Percentiles rank a stretch among this genome's conserved stretches.
Conservation (phyloP, 768 basidiomycete species). For the Porphyrellus cyaneotinctus region DNA sequence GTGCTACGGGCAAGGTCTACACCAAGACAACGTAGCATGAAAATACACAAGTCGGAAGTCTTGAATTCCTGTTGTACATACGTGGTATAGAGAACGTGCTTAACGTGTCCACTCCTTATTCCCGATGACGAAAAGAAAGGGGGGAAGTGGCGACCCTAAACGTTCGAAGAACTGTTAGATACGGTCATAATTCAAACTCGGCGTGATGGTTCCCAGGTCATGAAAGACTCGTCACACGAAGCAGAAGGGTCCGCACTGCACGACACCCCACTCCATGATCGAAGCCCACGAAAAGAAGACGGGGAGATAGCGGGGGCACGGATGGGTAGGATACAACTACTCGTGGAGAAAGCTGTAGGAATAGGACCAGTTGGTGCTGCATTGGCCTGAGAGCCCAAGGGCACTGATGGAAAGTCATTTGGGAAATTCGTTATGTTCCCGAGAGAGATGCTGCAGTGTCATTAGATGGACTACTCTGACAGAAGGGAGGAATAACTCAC, state of each 20-base stretch:
- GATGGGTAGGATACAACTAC: constrained; percentile 14
- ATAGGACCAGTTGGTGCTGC: not conserved
- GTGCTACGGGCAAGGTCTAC: too few relatives aligned
- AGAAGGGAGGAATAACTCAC: constrained; percentile 33
- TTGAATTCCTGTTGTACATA: not conserved
- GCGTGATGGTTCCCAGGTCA: constrained; percentile 56
- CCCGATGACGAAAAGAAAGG: not conserved
- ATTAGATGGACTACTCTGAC: constrained; percentile 8
- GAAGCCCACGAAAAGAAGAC: constrained; percentile 13
- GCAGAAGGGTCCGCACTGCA: constrained; percentile 28
- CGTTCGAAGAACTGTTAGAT: not conserved
- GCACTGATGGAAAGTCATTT: constrained; percentile 19
- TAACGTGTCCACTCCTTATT: not conserved
- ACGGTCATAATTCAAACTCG: constrained; percentile 22
- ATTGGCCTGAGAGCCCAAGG: constrained; percentile 14
- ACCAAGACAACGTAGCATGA: too few relatives aligned
- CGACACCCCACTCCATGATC: constrained; percentile 18
- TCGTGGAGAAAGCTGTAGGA: constrained; percentile 11
- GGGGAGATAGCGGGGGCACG: constrained; percentile 20
- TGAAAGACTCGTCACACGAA: constrained; percentile 53
- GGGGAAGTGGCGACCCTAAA: not conserved
- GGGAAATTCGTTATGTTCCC: constrained; percentile 32
- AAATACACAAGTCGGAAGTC: not conserved
- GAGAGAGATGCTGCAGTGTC: constrained; percentile 37
- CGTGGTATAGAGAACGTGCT: constrained; percentile 3